A percentile compares a stretch with the other conserved stretches of the same genome.
phyloP scores from a whole-genome alignment of 202 grass and related monocot species.

The Dendrocalamus latiflorus region DNA sequence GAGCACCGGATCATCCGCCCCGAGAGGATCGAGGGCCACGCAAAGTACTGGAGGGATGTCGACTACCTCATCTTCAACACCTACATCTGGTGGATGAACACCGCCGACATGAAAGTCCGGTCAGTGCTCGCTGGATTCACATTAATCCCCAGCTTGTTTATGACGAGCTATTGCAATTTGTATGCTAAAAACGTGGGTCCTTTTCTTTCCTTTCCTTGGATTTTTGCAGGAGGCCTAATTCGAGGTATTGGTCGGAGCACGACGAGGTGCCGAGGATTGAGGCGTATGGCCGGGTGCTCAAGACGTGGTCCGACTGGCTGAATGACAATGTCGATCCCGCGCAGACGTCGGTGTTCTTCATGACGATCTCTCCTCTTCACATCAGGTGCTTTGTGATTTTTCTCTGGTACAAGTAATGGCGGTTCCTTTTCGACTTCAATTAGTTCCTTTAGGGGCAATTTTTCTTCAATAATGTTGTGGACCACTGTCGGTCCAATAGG shows the following conservation, averaged over 20 bases:
- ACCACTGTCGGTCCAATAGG: conserved; percentile 10
- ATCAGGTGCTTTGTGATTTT: conserved; percentile 34
- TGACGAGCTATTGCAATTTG: not conserved
- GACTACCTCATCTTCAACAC: conserved; percentile 96
- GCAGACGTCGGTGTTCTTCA: conserved; percentile 45
- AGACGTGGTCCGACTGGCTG: conserved; percentile 44
- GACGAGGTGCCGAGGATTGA: conserved; percentile 36
- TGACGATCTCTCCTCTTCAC: conserved; percentile 52
- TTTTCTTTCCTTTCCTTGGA: no score
- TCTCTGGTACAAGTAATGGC: not conserved
- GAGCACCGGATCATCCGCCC: conserved; percentile 47
- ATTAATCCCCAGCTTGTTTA: not conserved
- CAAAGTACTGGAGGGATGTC: conserved; percentile 52
- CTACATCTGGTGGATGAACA: conserved; percentile 99
- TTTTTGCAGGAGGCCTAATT: conserved; percentile 50
- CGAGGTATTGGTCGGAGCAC: conserved; percentile 50
- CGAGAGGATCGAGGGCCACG: conserved; percentile 59
- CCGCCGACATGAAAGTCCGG: conserved; percentile 60
- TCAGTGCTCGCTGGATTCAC: not conserved
- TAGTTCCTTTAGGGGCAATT: not conserved
- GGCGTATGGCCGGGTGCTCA: conserved; percentile 33
- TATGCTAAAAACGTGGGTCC: not conserved
- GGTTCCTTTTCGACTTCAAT: not conserved
- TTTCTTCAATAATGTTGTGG: not conserved
- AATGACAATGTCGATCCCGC: conserved; percentile 37